Evolutionary conservation across 306 rosid genomes (phyloP).

Genomic region (Pueraria montana): DNA sequence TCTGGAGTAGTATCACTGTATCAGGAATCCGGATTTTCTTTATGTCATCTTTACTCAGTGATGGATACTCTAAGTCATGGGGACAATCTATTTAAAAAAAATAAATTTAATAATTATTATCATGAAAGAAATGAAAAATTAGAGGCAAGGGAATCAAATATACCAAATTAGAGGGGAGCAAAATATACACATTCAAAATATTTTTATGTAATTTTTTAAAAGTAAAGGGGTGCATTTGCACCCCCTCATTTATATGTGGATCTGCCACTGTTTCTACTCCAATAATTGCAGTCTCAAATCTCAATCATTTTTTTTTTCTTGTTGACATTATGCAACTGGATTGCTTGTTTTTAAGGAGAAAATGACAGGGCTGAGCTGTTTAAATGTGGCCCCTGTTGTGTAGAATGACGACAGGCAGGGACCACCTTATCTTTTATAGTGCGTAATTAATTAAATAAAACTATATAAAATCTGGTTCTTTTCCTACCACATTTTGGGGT

Average conservation of each 20-base stretch:
- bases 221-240: no score
- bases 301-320: neutral
- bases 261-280: no score
- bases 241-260: no score
- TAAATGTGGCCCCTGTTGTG: conserved; percentile 57
- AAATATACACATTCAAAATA: no score
- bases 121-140: no score
- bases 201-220: no score
- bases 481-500: neutral
- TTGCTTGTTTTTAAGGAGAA: conserved; percentile 29
- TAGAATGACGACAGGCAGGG: conserved; percentile 44
- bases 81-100: no score
- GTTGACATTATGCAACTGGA: conserved; percentile 9
- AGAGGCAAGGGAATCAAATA: no score
- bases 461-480: conserved; percentile 8
- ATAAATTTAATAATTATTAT: no score
- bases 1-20: neutral
- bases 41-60: no score
- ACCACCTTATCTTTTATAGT: conserved; percentile 41
- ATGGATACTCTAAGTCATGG: no score
- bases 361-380: conserved; percentile 49
- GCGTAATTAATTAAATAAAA: neutral
- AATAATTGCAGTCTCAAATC: conserved; percentile 14
- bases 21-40: neutral
- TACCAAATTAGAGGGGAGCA: no score